A percentile compares a stretch with the other conserved stretches of the same genome.
phyloP scores from a whole-genome alignment of 495 filamentous ascomycete genomes.

The Xylaria scruposa region DNA sequence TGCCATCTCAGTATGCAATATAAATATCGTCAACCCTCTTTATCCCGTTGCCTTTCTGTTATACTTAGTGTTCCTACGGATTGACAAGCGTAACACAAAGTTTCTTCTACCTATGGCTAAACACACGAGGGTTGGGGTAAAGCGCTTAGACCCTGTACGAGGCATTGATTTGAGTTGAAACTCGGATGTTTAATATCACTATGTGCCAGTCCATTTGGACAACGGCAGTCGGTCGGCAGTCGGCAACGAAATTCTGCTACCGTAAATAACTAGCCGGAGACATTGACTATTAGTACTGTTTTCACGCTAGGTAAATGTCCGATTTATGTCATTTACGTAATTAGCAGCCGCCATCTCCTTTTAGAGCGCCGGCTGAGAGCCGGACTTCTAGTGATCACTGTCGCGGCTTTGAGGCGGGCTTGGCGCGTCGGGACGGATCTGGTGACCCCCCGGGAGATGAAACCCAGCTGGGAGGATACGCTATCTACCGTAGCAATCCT shows the following conservation, averaged over 20 bases:
- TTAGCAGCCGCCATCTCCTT: not conserved
- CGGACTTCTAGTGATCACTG: not conserved
- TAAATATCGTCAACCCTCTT: not conserved
- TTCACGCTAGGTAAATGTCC: slow-evolving; percentile 2
- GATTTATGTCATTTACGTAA: slow-evolving; percentile 18
- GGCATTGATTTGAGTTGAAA: not conserved
- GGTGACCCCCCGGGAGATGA: not conserved
- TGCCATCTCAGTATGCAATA: not conserved
- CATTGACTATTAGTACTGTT: not conserved
- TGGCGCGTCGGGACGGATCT: slow-evolving; percentile 12
- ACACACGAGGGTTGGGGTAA: not conserved
- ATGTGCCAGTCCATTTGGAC: not conserved
- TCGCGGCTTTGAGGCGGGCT: slow-evolving; percentile 8
- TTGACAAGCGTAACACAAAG: not conserved
- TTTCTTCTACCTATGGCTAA: not conserved
- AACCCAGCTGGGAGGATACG: not conserved
- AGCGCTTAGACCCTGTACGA: not conserved
- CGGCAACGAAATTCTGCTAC: not conserved
- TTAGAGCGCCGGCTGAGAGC: not conserved
- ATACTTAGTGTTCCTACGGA: too few species aligned
- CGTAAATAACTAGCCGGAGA: not conserved
- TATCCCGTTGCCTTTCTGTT: not conserved
- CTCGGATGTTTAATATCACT: not conserved
- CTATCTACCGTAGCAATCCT: not conserved
- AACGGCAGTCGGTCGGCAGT: slow-evolving; percentile 20